Percentiles rank a stretch among this genome's conserved stretches.
Conservation (phyloP, 371 early-diverging fungal species). For the Mucor irregularis region DNA sequence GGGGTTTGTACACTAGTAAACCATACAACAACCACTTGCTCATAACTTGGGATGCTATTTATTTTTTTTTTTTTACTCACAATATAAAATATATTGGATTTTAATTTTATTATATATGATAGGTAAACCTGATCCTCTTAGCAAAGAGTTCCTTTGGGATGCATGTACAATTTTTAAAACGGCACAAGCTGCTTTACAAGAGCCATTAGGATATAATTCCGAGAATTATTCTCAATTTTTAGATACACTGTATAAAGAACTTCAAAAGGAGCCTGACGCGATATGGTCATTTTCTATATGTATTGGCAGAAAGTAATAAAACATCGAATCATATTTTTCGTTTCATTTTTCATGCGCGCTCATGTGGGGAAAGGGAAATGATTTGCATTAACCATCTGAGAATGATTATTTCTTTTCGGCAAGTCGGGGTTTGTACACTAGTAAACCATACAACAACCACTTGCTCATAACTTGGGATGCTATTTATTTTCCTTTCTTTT, state of each 20-base stretch:
- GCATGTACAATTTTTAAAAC: constrained; percentile 15
- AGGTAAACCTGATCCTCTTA: constrained; percentile 18
- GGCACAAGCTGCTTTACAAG: constrained; percentile 9
- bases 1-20: no score
- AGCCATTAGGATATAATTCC: background rate
- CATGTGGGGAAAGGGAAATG: no score
- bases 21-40: no score
- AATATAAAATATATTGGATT: background rate
- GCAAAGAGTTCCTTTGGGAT: constrained; percentile 26
- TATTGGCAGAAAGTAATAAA: constrained; percentile 21
- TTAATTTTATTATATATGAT: background rate
- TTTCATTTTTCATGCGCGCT: no score
- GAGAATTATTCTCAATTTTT: constrained; percentile 14
- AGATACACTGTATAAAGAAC: constrained; percentile 12
- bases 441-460: no score
- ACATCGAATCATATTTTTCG: no score
- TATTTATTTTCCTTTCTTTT: constrained; percentile 4
- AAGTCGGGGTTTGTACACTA: no score
- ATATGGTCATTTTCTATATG: constrained; percentile 25
- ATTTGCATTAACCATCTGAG: no score
- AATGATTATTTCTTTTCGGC: no score
- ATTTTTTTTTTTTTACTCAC: no score
- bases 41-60: no score
- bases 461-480: no score
- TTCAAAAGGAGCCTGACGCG: constrained; percentile 19